phyloP scores from a whole-genome alignment of 2,329 filamentous ascomycete species.

The Acrodontium crateriforme region DNA sequence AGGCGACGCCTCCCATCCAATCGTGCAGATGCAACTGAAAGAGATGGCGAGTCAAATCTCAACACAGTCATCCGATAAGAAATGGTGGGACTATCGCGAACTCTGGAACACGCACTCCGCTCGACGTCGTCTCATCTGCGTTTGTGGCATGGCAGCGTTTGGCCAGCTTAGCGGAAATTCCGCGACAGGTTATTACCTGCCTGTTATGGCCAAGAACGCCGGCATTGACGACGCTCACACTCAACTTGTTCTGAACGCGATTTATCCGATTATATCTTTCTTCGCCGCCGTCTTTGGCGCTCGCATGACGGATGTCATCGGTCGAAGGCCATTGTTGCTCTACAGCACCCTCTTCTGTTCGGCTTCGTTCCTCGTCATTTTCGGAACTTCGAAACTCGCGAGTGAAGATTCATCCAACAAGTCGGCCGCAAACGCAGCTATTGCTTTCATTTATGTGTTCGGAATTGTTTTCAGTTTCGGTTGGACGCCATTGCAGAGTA shows the following conservation, averaged over 20 bases:
- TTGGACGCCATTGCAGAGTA: slow-evolving; percentile 27
- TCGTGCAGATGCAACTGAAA: slow-evolving; percentile 23
- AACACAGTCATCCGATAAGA: slow-evolving; percentile 4
- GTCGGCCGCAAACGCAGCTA: slow-evolving; percentile 21
- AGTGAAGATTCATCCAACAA: too few species aligned
- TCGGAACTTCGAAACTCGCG: slow-evolving; percentile 19
- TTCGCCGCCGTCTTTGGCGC: slow-evolving; percentile 10
- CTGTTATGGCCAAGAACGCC: slow-evolving; percentile 24
- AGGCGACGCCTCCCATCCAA: slow-evolving; percentile 22
- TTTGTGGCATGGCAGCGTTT: slow-evolving; percentile 29
- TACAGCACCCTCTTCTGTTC: slow-evolving; percentile 22
- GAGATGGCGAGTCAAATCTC: slow-evolving; percentile 19
- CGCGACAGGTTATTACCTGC: slow-evolving; percentile 23
- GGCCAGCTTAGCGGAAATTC: slow-evolving; percentile 29
- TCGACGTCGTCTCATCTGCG: slow-evolving; percentile 30
- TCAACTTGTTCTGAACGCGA: slow-evolving; percentile 28
- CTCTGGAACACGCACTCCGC: slow-evolving; percentile 38
- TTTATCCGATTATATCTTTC: slow-evolving; percentile 27
- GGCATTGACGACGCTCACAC: slow-evolving; percentile 24
- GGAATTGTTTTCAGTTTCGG: slow-evolving; percentile 28
- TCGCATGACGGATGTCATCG: too few species aligned
- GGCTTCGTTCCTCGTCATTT: slow-evolving; percentile 21
- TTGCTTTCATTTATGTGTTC: slow-evolving; percentile 28
- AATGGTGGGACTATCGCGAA: slow-evolving; percentile 41
- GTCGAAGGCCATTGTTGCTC: slow-evolving; percentile 22